Evolutionary conservation across 2,329 filamentous ascomycete genomes (phyloP), one percentile per base, ranked within the genome.

Genomic region (Rhexocercosporidium sp.): DNA sequence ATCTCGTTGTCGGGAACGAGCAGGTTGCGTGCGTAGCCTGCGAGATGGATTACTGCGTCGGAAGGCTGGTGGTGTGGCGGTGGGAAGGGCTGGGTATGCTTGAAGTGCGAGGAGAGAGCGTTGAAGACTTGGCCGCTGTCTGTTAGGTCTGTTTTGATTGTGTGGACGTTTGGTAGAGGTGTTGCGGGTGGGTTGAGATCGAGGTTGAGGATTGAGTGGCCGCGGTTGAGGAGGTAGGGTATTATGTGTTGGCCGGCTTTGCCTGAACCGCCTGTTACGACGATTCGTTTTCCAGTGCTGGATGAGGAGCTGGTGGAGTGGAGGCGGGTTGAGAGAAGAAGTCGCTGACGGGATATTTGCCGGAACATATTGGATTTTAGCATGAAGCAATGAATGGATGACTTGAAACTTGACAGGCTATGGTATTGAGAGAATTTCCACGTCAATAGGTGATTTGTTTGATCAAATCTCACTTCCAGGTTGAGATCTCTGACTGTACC

Each of bases 1-100:
- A 81, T 84, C 73, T 88, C 84, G 64, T 84, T 86, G 72, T 89
- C 87, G 0, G 86, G 85, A 0, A 86, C 85, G 3, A 89, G 79
- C 81, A 88, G 83, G 71, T 86, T 86, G 29, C 86, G 81, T 0
- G 87, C 82, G 68, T 83, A 85, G 0, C 84, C 86, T 1, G 85
- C 87, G 61, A 89, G 86, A 72, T 90, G 87, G 62, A 89, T 86
- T 59, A 90, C 84, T 0, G 83, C 86, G 70, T 89, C 86, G 0
- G 87, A 86, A 0, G 79, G 79, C 1, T 76, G 74, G 31, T 39
- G 16, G 27, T 5, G 3, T 3, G 3, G 54, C 25, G 54, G 16
- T n/a, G 20, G 79, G 81, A 9, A 77, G 9, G 78, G 77, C 41
- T 81, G 81, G 8, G 75, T 75, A 67, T 86, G 82, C 71, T 82